Conservation (phyloP, 2,329 filamentous ascomycete genomes). For the Rachicladosporium sp. region DNA sequence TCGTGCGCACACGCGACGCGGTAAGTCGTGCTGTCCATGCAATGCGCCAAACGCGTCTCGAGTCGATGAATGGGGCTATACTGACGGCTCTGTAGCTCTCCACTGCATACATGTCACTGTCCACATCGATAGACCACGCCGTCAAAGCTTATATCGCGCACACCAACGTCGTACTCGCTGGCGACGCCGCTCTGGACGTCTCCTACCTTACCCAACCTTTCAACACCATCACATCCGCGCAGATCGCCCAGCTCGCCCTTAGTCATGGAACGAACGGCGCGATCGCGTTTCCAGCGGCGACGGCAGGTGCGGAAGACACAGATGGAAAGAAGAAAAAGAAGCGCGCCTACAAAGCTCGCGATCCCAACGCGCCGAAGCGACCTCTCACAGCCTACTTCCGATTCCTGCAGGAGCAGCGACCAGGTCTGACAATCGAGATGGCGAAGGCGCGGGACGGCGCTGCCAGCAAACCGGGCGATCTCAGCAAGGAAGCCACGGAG, state of each 20-base stretch:
- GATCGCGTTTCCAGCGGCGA: constrained; percentile 6
- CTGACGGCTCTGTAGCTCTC: constrained; percentile 46
- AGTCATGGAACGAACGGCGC: constrained; percentile 9
- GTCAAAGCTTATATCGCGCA: constrained; percentile 78
- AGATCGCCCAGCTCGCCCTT: constrained; percentile 14
- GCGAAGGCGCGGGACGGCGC: constrained; percentile 52
- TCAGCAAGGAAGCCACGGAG: constrained; percentile 75
- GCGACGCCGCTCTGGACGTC: constrained; percentile 21
- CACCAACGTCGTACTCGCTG: constrained; percentile 67
- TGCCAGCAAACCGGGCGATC: constrained; percentile 57
- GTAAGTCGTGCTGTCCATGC: constrained; percentile 42
- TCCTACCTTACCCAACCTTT: constrained; percentile 19
- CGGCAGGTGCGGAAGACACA: neutral
- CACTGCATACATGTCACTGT: constrained; percentile 64
- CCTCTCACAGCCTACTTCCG: constrained; percentile 91
- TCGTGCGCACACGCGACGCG: constrained; percentile 67
- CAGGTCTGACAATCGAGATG: constrained; percentile 58
- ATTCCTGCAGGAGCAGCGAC: constrained; percentile 79
- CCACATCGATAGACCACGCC: constrained; percentile 66
- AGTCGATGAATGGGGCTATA: no score
- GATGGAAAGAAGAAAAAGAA: constrained; percentile 14
- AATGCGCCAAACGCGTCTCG: no score
- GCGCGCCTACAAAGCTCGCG: constrained; percentile 40
- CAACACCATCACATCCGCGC: constrained; percentile 13
- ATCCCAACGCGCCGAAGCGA: constrained; percentile 90